Evolutionary conservation across 768 basidiomycete genomes (phyloP).

Genomic region (Cantharellus anzutake): DNA sequence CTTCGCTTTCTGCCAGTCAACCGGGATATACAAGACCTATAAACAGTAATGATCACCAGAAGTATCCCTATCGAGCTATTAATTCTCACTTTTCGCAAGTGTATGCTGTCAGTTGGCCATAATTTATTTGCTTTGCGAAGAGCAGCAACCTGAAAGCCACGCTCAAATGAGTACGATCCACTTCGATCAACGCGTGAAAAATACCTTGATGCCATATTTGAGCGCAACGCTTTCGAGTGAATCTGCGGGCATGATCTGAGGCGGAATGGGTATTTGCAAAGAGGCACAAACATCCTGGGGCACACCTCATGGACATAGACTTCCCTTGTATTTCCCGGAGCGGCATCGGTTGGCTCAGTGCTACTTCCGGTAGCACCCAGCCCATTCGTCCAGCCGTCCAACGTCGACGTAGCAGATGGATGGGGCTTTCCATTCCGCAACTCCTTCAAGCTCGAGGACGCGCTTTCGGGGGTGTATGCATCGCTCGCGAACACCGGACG

Average conservation of each 20-base stretch:
- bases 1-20: slow-evolving; percentile 1
- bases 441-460: not conserved
- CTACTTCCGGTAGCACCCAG: not conserved
- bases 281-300: not conserved
- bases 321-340: slow-evolving; percentile 2
- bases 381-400: not conserved
- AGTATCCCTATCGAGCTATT: slow-evolving; percentile 27
- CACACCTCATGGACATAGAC: slow-evolving; percentile 8
- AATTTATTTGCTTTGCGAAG: slow-evolving; percentile 79
- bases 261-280: not conserved
- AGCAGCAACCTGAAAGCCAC: slow-evolving; percentile 28
- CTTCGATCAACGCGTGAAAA: not conserved
- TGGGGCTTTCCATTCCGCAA: not conserved
- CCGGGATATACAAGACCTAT: slow-evolving; percentile 6
- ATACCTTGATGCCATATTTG: slow-evolving; percentile 67
- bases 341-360: not conserved
- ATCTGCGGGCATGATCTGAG: slow-evolving; percentile 46
- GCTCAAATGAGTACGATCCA: not conserved
- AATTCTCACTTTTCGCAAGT: slow-evolving; percentile 39
- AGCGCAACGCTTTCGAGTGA: slow-evolving; percentile 76
- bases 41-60: not conserved
- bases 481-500: not conserved
- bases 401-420: not conserved
- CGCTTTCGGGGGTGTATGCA: not conserved
- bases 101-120: slow-evolving; percentile 86